Base-by-base conservation (phyloP, 192 early-diverging fungal genomes). In the Coemansia sp. region DNA sequence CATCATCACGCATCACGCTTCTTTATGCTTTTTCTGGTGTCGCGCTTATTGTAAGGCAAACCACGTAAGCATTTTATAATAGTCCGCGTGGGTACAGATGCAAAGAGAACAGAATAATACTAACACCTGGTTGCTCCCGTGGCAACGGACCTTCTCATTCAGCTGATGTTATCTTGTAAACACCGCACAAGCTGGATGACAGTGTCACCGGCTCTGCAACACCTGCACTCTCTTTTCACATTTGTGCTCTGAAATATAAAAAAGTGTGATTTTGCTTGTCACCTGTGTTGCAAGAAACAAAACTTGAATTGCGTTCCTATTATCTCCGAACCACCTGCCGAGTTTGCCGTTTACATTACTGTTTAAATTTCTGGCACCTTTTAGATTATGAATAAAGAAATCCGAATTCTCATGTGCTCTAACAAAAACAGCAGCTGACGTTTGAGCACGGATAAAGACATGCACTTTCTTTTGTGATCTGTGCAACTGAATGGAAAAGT, bases 371-470 rank as follows among this genome's bases (percentile, higher is more conserved):
- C 11, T 45, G 41, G 41, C 41, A 45, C 41, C 41, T 45, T 3
- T 45, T 45, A 12, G 16, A 45, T 16, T 16, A n/a, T 22, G 23
- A 53, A 53, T 16, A 16, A n/a, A 45, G 41, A 53, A 53, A 53
- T 53, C 51, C 23, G 51, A 53, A 53, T 53, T 19, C 21, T 27
- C 51, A 53, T 53, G 51, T 53, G 51, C 11, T 45, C 41, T n/a
- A 45, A 16, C 41, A 45, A 45, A 45, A 12, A 45, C 16, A 45
- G 1, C 16, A 45, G 12, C 11, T 45, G 41, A 45, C 41, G 41
- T 45, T 45, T 45, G 31, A 35, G 31, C 16, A 45, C 41, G 16
- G 16, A 45, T 16, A 45, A 45, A 45, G 41, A 45, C 11, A 45
- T 12, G 14, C 11, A 5, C 41, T 45, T 45, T 45, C 16, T 45